Percentiles rank a stretch among this genome's conserved stretches.
Conservation (phyloP, 345 rosid species). For the Corymbia maculata region DNA sequence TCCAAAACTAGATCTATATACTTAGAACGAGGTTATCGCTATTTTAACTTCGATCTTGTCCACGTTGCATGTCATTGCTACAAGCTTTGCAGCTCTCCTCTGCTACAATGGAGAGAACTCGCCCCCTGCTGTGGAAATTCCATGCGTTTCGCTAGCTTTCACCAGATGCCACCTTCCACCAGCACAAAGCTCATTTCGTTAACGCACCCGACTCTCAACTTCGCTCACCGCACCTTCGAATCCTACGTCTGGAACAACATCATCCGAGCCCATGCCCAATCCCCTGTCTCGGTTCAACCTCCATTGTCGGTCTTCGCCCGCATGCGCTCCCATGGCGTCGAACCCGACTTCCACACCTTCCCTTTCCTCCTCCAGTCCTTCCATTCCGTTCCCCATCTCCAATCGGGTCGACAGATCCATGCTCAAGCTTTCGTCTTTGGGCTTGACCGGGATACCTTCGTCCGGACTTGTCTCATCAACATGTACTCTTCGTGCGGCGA, state of each 20-base stretch:
- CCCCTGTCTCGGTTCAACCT: constrained; percentile 2
- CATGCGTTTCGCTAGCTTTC: not conserved
- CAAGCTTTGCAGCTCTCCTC: not conserved
- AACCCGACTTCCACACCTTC: constrained; percentile 37
- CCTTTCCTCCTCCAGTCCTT: constrained; percentile 37
- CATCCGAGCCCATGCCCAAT: constrained; percentile 19
- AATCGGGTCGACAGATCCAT: constrained; percentile 8
- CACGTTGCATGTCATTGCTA: not conserved
- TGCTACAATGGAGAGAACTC: not conserved
- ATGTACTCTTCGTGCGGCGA: constrained; percentile 35
- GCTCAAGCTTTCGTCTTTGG: constrained; percentile 11
- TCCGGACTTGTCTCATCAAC: constrained; percentile 25
- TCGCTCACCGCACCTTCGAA: constrained; percentile 24
- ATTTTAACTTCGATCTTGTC: too few species aligned
- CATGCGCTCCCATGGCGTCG: constrained; percentile 39
- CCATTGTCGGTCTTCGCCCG: constrained; percentile 26
- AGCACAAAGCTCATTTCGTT: constrained; percentile 4
- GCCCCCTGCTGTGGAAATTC: not conserved
- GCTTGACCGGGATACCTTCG: constrained; percentile 14
- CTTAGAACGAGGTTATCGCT: too few species aligned
- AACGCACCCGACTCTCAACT: constrained; percentile 26
- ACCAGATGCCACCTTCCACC: not conserved
- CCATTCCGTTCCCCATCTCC: constrained; percentile 6
- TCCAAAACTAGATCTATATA: not conserved
- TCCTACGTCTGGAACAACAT: constrained; percentile 42